Base-by-base conservation (phyloP, 495 filamentous ascomycete species). In the Aspergillus wentii region DNA sequence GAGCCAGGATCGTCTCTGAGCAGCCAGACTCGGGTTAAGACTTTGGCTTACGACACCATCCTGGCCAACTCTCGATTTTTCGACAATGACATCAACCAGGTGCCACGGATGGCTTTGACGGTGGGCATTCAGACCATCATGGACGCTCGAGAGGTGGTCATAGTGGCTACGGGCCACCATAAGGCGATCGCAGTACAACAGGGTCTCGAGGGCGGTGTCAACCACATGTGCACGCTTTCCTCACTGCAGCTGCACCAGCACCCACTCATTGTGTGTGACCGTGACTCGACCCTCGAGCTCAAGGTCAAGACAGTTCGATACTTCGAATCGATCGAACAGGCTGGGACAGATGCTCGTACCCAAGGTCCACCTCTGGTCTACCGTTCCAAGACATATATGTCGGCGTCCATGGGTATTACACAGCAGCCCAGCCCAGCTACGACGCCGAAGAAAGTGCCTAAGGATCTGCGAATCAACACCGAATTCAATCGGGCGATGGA, bases 191-290 rank as follows among this genome's bases (percentile, higher is more conserved):
- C 87, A n/a, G 59, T 91, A 41, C 81, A 90, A 50, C 80, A 79
- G 43, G 88, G 85, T 46, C 78, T 94, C 20, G 87, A 94, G 54
- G 80, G 80, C 19, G 84, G 83, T 6, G 76, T 94, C 28, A 88
- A 88, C 53, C 85, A 91, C 65, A 90, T 90, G 86, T 91, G 85
- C 85, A 91, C 87, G 1, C 72, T 89, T 7, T 88, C 85, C 5
- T 77, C 76, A 18, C 68, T 94, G 40, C 87, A 94, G 59, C 51
- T 91, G 45, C 87, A 91, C 52, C 83, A 77, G 4, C 80, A 88
- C 51, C 78, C 85, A 14, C 72, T 91, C 69, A 75, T 91, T 22
- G 84, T 91, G 3, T 86, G 85, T 30, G 87, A 94, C 47, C 85
- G 88, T 38, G 86, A 94, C 50, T 86, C 87, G 7, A 91, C 86